Evolutionary conservation across 2,329 filamentous ascomycete genomes (phyloP).

Genomic region (Berkeleyomyces basicola): DNA sequence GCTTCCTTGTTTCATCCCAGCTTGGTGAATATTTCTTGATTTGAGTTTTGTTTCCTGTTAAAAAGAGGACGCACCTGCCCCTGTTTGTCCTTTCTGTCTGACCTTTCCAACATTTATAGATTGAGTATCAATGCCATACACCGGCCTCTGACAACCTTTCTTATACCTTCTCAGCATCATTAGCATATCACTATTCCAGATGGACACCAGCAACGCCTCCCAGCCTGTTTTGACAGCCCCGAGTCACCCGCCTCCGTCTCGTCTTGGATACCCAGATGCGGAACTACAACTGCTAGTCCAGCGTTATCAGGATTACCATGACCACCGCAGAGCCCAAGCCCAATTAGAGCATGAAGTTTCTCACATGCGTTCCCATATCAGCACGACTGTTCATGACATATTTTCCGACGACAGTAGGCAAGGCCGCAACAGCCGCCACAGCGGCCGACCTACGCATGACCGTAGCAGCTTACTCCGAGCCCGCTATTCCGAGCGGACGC

Average conservation of each 20-base stretch:
- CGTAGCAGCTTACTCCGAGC: background rate
- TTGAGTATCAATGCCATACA: background rate
- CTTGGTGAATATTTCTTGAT: background rate
- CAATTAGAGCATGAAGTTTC: constrained; percentile 8
- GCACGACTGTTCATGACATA: background rate
- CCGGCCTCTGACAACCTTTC: background rate
- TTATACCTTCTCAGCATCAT: background rate
- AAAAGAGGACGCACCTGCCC: background rate
- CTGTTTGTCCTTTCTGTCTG: background rate
- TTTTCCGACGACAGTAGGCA: background rate
- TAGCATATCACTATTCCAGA: background rate
- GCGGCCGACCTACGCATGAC: background rate
- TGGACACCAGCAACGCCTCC: constrained; percentile 2
- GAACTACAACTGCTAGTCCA: constrained; percentile 8
- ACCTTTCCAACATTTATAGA: background rate
- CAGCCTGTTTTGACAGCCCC: background rate
- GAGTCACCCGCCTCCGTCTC: background rate
- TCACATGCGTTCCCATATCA: constrained; percentile 2
- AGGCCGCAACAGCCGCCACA: background rate
- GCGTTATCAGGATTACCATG: constrained; percentile 11
- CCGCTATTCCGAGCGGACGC: constrained; percentile 5
- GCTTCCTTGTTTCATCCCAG: background rate
- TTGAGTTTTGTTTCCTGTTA: background rate
- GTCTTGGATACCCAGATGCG: background rate
- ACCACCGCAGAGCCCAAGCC: constrained; percentile 1